These are phyloP conservation scores for Cucurbita moschata DNA, from an alignment of 306 rosid genomes.

Conservation along the genomic window DNA sequence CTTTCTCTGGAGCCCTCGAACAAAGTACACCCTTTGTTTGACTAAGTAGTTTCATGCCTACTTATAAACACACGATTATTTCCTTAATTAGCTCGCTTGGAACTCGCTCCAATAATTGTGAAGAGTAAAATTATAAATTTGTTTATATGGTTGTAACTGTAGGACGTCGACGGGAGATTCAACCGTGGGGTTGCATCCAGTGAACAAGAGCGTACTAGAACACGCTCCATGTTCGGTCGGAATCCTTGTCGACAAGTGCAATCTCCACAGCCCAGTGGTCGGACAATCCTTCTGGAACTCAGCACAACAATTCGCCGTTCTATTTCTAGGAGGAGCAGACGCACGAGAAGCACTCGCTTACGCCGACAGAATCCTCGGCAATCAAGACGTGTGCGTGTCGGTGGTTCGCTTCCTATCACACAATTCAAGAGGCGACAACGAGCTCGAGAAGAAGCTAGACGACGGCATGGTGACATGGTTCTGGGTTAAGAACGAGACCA, in stretches of 20 bases:
- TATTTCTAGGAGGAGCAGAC: slow-evolving; percentile 74
- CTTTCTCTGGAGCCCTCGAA: no score
- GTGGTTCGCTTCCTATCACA: slow-evolving; percentile 47
- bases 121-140: no score
- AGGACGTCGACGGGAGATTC: background rate
- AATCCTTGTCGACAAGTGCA: slow-evolving; percentile 49
- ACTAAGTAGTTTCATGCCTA: no score
- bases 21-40: no score
- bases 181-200: background rate
- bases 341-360: slow-evolving; percentile 62
- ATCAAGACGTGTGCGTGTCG: slow-evolving; percentile 15
- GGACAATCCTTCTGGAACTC: background rate
- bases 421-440: slow-evolving; percentile 31
- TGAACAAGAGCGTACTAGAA: slow-evolving; percentile 23
- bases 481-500: slow-evolving; percentile 69
- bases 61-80: no score
- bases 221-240: slow-evolving; percentile 76
- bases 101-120: no score
- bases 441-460: slow-evolving; percentile 70
- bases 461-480: slow-evolving; percentile 79
- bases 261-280: background rate
- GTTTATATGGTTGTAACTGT: no score
- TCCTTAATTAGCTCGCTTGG: no score
- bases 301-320: slow-evolving; percentile 8
- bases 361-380: slow-evolving; percentile 43